Percentiles rank a stretch among this genome's conserved stretches.
These are phyloP conservation scores for Pouteria campechiana DNA, from an alignment of 179 eudicot genomes.

Conservation along the genomic window DNA sequence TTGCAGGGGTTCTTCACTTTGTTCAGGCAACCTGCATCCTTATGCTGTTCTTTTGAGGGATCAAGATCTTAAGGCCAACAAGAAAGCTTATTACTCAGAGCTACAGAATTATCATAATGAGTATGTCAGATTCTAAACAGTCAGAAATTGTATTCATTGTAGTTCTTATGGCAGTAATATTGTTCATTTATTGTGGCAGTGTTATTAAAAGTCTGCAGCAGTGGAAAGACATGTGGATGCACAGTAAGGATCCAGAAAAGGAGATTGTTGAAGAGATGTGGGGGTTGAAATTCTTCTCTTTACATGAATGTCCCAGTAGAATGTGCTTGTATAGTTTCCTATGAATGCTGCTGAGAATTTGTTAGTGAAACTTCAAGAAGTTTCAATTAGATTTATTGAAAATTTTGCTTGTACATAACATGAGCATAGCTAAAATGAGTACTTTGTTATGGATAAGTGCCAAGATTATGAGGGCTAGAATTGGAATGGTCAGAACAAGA, in stretches of 20 bases:
- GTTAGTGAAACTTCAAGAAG: background rate
- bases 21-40: conserved; percentile 72
- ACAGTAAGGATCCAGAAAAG: conserved; percentile 52
- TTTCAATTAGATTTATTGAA: conserved; percentile 1
- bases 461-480: no score
- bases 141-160: conserved; percentile 1
- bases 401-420: no score
- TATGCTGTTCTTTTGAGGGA: conserved; percentile 53
- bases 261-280: conserved; percentile 42
- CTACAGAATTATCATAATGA: conserved; percentile 58
- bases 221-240: conserved; percentile 62
- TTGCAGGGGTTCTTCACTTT: conserved; percentile 65
- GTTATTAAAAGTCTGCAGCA: conserved; percentile 56
- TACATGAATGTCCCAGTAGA: background rate
- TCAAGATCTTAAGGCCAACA: conserved; percentile 37
- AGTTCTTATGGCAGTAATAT: background rate
- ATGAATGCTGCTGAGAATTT: background rate
- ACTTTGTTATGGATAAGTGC: no score
- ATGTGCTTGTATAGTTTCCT: background rate
- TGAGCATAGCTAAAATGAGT: no score
- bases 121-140: conserved; percentile 26
- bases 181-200: conserved; percentile 36
- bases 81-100: conserved; percentile 57
- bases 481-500: no score
- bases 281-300: conserved; percentile 25